These are phyloP conservation scores for Coemansia umbellata DNA, from an alignment of 192 early-diverging fungal species.

Conservation along the genomic window DNA sequence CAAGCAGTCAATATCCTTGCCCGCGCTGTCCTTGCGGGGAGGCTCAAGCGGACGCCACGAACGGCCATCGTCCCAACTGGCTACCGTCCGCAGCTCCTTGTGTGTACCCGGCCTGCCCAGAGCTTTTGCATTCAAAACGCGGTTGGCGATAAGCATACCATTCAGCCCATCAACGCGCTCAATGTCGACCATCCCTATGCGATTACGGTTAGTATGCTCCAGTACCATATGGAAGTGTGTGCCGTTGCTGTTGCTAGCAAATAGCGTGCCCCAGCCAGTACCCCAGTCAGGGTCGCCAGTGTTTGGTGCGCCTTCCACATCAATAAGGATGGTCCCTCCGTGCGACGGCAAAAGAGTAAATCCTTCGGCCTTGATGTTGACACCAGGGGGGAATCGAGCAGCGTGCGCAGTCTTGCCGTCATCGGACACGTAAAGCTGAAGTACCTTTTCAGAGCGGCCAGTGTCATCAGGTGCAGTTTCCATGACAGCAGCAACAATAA, in stretches of 20 bases:
- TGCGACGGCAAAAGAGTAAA: constrained; percentile 86
- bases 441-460: constrained; percentile 22
- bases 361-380: constrained; percentile 66
- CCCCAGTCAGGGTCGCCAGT: constrained; percentile 36
- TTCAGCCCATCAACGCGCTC: constrained; percentile 85
- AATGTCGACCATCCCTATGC: constrained; percentile 75
- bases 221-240: constrained; percentile 73
- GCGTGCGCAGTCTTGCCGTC: constrained; percentile 70
- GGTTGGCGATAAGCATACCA: constrained; percentile 87
- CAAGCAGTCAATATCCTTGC: constrained; percentile 19
- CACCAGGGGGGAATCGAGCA: constrained; percentile 82
- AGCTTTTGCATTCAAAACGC: constrained; percentile 67
- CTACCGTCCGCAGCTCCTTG: constrained; percentile 69
- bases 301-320: constrained; percentile 63
- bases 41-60: constrained; percentile 63
- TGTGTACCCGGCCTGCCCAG: constrained; percentile 51
- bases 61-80: constrained; percentile 88
- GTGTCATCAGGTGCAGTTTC: constrained; percentile 13
- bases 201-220: constrained; percentile 76
- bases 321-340: constrained; percentile 68
- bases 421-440: constrained; percentile 67
- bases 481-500: constrained; percentile 33
- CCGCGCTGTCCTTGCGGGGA: constrained; percentile 46
- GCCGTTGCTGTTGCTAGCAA: constrained; percentile 86
- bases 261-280: constrained; percentile 56